Base-by-base conservation (phyloP, 2,329 filamentous ascomycete genomes). In the Botrytis medusae region DNA sequence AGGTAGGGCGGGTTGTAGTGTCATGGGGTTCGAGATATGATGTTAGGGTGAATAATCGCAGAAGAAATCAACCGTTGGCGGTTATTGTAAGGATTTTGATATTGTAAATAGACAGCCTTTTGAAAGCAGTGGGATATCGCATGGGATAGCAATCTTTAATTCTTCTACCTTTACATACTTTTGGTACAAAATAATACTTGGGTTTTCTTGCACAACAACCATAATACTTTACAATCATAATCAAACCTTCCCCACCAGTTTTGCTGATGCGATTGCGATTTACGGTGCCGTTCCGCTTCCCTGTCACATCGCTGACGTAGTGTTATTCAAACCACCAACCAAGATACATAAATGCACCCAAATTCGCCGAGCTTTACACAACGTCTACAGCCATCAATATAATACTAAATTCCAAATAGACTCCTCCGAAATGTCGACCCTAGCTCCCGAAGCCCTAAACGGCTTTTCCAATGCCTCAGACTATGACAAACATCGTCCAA, bases 401-500 rank as follows among this genome's bases (percentile, higher is more conserved):
- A 40, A 14, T 9, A 37, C 10, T 18, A 54, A 12, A 25, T 57
- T 25, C 3, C 48, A 69, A 12, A 25, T 14, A 54, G 22, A 22
- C 20, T 6, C 12, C 4, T 57, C 51, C 48, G 61, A 61, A 32
- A 72, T 72, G 71, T 42, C 63, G 42, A 46, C 68, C 25, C 77
- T 78, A 71, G 72, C 80, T 9, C 74, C 48, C 18, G 73, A 75
- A 74, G 79, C 79, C 46, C 44, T 73, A 42, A 79, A 78, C 20
- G 91, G 91, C 72, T 94, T 93, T 81, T 83, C 87, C 75, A 85
- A 92, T 76, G 91, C 90, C 29, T 80, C 84, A 2, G 84, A 85
- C 34, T 94, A 94, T 81, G 91, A 94, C 79, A 81, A 86, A 57
- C 85, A 93, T 80, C 87, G 92, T 22, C 92, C 92, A 2, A 88